Percentiles rank a stretch among this genome's conserved stretches.
These are phyloP conservation scores for Cicer chorassanicum DNA, from an alignment of 306 rosid genomes.

Conservation along the genomic window DNA sequence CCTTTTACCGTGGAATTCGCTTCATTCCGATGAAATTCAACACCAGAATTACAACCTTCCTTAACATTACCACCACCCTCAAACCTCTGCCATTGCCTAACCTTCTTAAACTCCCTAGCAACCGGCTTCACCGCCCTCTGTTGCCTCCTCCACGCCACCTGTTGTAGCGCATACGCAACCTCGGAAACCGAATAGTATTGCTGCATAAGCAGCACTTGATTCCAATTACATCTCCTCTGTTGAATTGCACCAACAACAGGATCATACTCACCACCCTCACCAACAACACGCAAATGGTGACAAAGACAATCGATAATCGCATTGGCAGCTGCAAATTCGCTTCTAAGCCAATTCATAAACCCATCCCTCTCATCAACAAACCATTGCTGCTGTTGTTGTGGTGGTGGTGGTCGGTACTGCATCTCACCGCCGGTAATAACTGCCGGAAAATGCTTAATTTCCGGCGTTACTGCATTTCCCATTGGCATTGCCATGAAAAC, in stretches of 20 bases:
- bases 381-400: conserved; percentile 73
- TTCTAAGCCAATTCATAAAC: conserved; percentile 87
- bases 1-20: conserved; percentile 60
- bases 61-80: conserved; percentile 52
- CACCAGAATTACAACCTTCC: conserved; percentile 60
- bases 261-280: conserved; percentile 87
- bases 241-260: conserved; percentile 67
- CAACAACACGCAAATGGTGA: conserved; percentile 74
- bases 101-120: conserved; percentile 66
- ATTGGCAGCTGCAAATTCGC: conserved; percentile 96
- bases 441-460: conserved; percentile 24
- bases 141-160: conserved; percentile 82
- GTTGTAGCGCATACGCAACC: conserved; percentile 72
- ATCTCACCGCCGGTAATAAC: conserved; percentile 49
- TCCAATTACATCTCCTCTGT: conserved; percentile 89
- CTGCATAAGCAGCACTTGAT: conserved; percentile 94
- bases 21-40: conserved; percentile 56
- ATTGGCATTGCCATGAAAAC: conserved; percentile 30
- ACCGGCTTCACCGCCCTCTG: conserved; percentile 68
- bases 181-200: conserved; percentile 88
- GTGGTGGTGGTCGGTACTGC: conserved; percentile 49
- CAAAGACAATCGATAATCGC: conserved; percentile 90
- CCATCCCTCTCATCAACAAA: conserved; percentile 93
- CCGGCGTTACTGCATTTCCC: conserved; percentile 16
- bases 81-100: conserved; percentile 66